A percentile compares a stretch with the other conserved stretches of the same genome.
These are phyloP conservation scores for Carex pumila DNA, from an alignment of 176 grass and related monocot genomes.

Conservation along the genomic window DNA sequence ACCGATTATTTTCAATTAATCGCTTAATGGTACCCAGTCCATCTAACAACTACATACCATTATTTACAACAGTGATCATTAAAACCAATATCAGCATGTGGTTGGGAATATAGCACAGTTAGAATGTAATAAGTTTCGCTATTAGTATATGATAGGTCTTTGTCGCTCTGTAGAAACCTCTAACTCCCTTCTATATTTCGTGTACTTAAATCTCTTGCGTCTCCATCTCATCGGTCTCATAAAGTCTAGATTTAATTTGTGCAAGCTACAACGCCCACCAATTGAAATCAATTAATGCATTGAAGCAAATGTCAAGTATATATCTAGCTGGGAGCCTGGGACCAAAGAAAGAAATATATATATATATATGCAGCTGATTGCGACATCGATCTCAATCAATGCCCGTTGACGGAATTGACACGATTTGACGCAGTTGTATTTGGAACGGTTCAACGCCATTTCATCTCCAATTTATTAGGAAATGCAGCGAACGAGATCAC, in stretches of 20 bases:
- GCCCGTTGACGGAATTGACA: not conserved
- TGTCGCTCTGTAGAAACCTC: not conserved
- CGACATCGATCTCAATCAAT: not conserved
- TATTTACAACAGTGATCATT: no score
- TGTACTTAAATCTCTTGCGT: not conserved
- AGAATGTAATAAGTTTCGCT: no score
- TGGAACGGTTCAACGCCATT: not conserved
- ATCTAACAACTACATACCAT: no score
- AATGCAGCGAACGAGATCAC: not conserved
- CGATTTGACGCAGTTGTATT: not conserved
- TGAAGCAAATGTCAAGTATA: not conserved
- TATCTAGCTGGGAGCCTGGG: no score
- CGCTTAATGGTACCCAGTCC: no score
- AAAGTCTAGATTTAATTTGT: slow-evolving; percentile 1
- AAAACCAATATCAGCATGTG: not conserved
- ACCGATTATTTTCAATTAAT: no score
- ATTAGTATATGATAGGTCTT: not conserved
- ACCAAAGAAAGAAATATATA: not conserved
- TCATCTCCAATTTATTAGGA: not conserved
- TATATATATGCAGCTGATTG: not conserved
- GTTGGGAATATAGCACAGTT: not conserved
- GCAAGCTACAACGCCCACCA: slow-evolving; percentile 2
- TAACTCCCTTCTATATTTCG: not conserved
- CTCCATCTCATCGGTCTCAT: not conserved
- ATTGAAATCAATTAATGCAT: not conserved